A percentile compares a stretch with the other conserved stretches of the same genome.
phyloP scores from a whole-genome alignment of 257 asterid species.

The Penstemon davidsonii region DNA sequence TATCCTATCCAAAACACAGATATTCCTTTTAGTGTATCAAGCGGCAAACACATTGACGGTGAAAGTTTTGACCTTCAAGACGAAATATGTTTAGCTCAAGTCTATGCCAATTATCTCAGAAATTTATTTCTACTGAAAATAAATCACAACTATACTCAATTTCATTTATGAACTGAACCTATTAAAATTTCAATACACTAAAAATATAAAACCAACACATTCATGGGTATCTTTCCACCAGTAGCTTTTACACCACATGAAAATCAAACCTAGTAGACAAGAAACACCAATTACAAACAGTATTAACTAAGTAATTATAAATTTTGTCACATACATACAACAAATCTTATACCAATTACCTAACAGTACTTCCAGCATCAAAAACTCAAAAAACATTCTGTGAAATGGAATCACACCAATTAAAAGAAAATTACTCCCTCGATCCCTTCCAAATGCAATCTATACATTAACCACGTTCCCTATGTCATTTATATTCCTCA shows the following conservation, averaged over 20 bases:
- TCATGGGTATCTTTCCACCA: background rate
- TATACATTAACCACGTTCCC: background rate
- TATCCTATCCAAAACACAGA: background rate
- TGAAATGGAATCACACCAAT: conserved; percentile 6
- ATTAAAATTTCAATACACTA: background rate
- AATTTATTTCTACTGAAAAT: background rate
- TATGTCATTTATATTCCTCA: background rate
- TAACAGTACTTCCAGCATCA: background rate
- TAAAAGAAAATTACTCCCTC: background rate
- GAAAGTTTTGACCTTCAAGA: background rate
- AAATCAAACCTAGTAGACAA: background rate
- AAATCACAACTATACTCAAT: background rate
- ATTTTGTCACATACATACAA: too few relatives aligned
- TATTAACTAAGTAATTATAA: too few relatives aligned
- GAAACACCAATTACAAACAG: background rate
- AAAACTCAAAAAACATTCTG: background rate
- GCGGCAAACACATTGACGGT: background rate
- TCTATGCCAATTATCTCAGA: background rate
- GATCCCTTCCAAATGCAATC: background rate
- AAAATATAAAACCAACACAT: background rate
- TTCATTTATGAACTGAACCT: background rate
- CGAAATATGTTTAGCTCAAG: background rate
- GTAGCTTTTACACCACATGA: background rate
- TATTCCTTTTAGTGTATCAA: background rate
- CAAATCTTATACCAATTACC: too few relatives aligned